Evolutionary conservation across 768 basidiomycete genomes (phyloP).

Genomic region (Suillus subaureus): DNA sequence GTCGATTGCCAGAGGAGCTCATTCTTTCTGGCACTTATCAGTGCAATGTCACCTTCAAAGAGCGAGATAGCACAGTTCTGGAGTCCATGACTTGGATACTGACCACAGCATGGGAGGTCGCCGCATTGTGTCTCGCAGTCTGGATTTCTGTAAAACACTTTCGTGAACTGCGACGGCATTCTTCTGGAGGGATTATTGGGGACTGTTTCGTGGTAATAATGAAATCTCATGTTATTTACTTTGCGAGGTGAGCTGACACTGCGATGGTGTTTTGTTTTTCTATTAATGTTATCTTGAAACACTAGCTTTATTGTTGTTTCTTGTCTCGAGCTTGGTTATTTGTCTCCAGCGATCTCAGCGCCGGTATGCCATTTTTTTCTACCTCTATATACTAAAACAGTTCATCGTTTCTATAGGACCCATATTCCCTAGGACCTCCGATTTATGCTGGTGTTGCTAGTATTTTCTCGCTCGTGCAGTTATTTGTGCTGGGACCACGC

Average conservation of each 20-base stretch:
- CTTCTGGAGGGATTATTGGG: neutral
- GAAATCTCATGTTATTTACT: neutral
- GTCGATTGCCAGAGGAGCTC: neutral
- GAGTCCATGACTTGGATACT: neutral
- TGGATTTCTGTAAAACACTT: neutral
- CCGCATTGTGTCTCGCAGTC: neutral
- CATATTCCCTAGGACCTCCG: neutral
- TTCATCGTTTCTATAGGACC: neutral
- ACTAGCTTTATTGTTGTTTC: neutral
- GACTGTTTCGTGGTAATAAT: neutral
- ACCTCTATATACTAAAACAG: neutral
- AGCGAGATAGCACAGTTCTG: neutral
- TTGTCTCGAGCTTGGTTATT: neutral
- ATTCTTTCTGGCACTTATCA: neutral
- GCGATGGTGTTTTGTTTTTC: neutral
- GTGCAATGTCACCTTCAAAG: neutral
- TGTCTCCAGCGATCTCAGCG: neutral
- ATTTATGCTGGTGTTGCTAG: neutral
- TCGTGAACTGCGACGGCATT: neutral
- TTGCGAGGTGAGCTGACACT: neutral
- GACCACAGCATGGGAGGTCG: neutral
- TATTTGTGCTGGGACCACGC: neutral
- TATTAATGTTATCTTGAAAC: too few species aligned
- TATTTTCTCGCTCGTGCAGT: neutral
- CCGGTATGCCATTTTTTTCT: neutral